Evolutionary conservation across 768 basidiomycete genomes (phyloP), one percentile per base, ranked within the genome.

Genomic region (Mrakia hoshinonis): DNA sequence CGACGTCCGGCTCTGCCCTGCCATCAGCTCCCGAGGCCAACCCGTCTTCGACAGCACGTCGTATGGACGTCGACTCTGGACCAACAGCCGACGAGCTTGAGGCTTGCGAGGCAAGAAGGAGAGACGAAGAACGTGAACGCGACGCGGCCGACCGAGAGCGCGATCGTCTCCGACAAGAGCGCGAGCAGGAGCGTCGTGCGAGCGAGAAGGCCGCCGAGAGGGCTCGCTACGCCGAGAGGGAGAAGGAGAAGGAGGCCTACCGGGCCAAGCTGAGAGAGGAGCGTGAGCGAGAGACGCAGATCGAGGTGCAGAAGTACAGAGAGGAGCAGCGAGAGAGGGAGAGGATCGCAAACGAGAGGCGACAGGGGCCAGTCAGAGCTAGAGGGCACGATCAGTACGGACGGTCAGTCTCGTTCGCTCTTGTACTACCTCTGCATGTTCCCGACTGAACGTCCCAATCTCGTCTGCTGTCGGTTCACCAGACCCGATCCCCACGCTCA

Each of bases 181-280:
- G 58, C 20, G 31, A 22, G 36, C 31, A 9, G 3, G 58, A 61
- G 36, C 31, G 58, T 31, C 31, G 34, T 11, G 31, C 34, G 22
- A 31, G 34, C 18, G 58, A 61, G 58, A 61, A 61, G 36, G 36
- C 22, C 7, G 20, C 20, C 22, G 58, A 61, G 58, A 15, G 58
- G 58, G 58, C 20, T 11, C 31, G 36, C 31, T 61, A 61, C 34
- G 10, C 36, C 31, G 58, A 61, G 58, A 20, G 58, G 34, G 58
- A 61, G 58, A 61, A 61, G 34, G 58, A 61, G 18, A 61, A 61
- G 58, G 58, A 61, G 58, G 5, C 18, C 1, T 61, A 61, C 22
- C 36, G 58, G 36, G 31, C 31, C 7, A 61, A 61, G 58, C 20
- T 61, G 58, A 61, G 58, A 34, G 34, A 36, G 58, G 58, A 61